Conservation (phyloP, 2,329 filamentous ascomycete species). For the Chrysosporium queenslandicum region DNA sequence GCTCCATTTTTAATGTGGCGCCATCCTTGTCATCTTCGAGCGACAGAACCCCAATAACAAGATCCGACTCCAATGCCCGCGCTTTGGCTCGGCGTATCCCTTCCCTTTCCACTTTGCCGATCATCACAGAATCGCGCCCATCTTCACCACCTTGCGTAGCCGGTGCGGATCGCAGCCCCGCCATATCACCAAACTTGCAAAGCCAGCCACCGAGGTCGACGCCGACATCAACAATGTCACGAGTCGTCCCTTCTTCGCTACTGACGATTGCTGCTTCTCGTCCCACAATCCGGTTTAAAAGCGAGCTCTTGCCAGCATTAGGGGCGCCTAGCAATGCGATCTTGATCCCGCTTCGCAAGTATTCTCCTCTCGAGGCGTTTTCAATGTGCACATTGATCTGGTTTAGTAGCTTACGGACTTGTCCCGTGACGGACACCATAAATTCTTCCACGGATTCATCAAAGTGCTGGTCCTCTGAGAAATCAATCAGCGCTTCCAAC, state of each 20-base stretch:
- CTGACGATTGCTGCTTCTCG: conserved; percentile 93
- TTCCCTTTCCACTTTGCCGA: conserved; percentile 74
- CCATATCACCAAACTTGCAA: conserved; percentile 91
- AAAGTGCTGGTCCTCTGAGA: conserved; percentile 94
- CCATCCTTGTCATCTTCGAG: conserved; percentile 45
- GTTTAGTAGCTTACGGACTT: conserved; percentile 52
- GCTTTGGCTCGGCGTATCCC: conserved; percentile 79
- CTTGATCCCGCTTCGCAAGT: conserved; percentile 73
- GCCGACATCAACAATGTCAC: conserved; percentile 85
- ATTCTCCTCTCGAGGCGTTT: conserved; percentile 71
- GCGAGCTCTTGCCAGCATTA: conserved; percentile 88
- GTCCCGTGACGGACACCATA: conserved; percentile 55
- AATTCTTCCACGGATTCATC: conserved; percentile 72
- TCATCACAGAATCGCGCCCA: conserved; percentile 22
- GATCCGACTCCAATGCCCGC: conserved; percentile 71
- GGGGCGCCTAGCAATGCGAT: conserved; percentile 82
- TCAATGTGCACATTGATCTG: conserved; percentile 60
- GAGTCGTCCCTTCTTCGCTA: conserved; percentile 80
- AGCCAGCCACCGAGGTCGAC: conserved; percentile 84
- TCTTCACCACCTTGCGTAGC: conserved; percentile 4
- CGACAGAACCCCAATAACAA: conserved; percentile 71
- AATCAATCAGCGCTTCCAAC: conserved; percentile 91
- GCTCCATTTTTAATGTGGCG: conserved; percentile 34
- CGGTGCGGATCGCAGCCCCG: conserved; percentile 58
- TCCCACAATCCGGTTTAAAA: conserved; percentile 83